A percentile compares a stretch with the other conserved stretches of the same genome.
Conservation (phyloP, 2,329 filamentous ascomycete genomes). For the Leptographium wingfieldii region DNA sequence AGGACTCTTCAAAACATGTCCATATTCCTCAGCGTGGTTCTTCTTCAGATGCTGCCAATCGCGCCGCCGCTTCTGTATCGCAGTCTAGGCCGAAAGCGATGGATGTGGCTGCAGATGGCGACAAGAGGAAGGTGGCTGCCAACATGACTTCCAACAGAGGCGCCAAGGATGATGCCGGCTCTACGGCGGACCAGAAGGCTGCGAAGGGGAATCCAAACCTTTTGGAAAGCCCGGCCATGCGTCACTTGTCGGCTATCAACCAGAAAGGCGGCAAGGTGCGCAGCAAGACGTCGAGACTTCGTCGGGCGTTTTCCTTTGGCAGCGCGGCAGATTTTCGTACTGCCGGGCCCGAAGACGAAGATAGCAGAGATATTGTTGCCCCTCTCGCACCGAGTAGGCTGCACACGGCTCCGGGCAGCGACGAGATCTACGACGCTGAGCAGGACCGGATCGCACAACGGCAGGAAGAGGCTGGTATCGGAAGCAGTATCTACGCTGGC, state of each 20-base stretch:
- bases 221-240: slow-evolving; percentile 57
- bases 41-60: slow-evolving; percentile 52
- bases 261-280: slow-evolving; percentile 67
- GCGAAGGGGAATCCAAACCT: slow-evolving; percentile 20
- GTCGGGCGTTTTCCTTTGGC: slow-evolving; percentile 91
- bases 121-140: not conserved
- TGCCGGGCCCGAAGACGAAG: slow-evolving; percentile 39
- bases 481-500: slow-evolving; percentile 85
- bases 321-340: slow-evolving; percentile 83
- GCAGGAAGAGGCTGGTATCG: slow-evolving; percentile 85
- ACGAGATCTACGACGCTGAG: slow-evolving; percentile 68
- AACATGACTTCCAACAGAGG: not conserved
- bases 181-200: slow-evolving; percentile 8
- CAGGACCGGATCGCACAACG: slow-evolving; percentile 83
- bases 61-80: slow-evolving; percentile 55
- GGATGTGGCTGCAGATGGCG: slow-evolving; percentile 34
- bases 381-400: slow-evolving; percentile 32
- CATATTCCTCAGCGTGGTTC: slow-evolving; percentile 49
- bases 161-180: slow-evolving; percentile 16
- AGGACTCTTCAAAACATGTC: slow-evolving; percentile 41
- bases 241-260: slow-evolving; percentile 76
- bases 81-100: slow-evolving; percentile 59
- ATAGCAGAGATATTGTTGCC: not conserved
- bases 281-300: slow-evolving; percentile 74
- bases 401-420: slow-evolving; percentile 49